phyloP scores from a whole-genome alignment of 345 rosid species.

The Euphorbia tirucalli region DNA sequence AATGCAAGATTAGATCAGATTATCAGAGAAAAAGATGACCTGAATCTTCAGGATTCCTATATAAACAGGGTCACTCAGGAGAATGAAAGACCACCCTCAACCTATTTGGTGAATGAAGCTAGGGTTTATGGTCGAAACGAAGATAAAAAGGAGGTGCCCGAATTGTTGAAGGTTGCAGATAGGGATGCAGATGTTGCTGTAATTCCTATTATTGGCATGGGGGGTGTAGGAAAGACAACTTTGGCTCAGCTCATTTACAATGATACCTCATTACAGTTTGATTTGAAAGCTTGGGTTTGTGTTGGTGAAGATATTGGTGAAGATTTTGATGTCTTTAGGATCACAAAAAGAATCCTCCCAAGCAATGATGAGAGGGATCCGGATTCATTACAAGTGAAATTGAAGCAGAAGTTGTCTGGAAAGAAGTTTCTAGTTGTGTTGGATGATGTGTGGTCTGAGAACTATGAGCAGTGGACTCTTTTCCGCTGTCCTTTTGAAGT shows the following conservation, averaged over 20 bases:
- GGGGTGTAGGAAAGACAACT: too few relatives aligned
- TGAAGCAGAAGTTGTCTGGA: background rate
- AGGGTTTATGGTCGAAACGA: background rate
- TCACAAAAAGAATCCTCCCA: background rate
- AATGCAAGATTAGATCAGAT: conserved; percentile 2
- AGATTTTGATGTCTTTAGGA: background rate
- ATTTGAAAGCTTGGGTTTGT: conserved; percentile 22
- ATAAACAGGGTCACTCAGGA: background rate
- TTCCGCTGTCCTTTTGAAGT: background rate
- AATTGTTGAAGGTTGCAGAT: background rate
- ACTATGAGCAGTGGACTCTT: background rate
- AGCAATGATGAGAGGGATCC: background rate
- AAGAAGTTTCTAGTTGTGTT: background rate
- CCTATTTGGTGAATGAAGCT: conserved; percentile 4
- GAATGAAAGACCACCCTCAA: background rate
- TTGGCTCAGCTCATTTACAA: background rate
- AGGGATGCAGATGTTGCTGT: background rate
- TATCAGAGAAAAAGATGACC: background rate
- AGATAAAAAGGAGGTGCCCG: background rate
- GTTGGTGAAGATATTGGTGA: too few relatives aligned
- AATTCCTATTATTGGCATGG: conserved; percentile 7
- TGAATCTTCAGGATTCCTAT: conserved; percentile 1
- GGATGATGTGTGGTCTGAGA: background rate
- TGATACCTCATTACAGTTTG: background rate
- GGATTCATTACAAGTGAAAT: background rate